These are phyloP conservation scores for Coniochaeta sp. DNA, from an alignment of 2,329 filamentous ascomycete species.

Conservation along the genomic window DNA sequence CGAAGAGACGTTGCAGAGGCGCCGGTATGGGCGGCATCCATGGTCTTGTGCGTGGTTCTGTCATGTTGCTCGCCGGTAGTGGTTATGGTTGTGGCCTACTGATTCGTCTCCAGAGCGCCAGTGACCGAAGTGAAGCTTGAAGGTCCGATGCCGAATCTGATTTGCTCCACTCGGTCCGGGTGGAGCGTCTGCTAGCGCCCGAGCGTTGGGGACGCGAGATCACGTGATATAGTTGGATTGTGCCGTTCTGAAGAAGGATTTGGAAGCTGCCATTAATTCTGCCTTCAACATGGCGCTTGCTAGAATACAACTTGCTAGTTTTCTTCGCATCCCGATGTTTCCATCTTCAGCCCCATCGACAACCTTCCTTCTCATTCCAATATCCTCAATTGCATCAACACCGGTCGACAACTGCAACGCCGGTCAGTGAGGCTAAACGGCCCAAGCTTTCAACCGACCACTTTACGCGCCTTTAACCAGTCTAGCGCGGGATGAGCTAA, in stretches of 20 bases:
- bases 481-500: too few species aligned
- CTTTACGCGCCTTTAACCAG: neutral
- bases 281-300: too few species aligned
- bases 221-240: neutral
- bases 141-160: neutral
- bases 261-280: too few species aligned
- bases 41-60: constrained; percentile 11
- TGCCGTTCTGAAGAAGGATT: too few species aligned
- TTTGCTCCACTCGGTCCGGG: neutral
- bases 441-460: neutral
- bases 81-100: neutral
- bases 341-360: too few species aligned
- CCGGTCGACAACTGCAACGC: neutral
- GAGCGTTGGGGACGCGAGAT: neutral
- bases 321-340: too few species aligned
- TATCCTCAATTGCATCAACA: neutral
- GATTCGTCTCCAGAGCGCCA: constrained; percentile 6
- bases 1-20: constrained; percentile 77
- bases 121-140: neutral
- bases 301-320: too few species aligned
- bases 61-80: constrained; percentile 6
- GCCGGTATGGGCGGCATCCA: constrained; percentile 50
- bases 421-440: neutral
- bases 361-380: neutral
- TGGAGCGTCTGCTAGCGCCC: neutral